Evolutionary conservation across 2,329 filamentous ascomycete species (phyloP).

Genomic region (Berkeleyomyces rouxiae): DNA sequence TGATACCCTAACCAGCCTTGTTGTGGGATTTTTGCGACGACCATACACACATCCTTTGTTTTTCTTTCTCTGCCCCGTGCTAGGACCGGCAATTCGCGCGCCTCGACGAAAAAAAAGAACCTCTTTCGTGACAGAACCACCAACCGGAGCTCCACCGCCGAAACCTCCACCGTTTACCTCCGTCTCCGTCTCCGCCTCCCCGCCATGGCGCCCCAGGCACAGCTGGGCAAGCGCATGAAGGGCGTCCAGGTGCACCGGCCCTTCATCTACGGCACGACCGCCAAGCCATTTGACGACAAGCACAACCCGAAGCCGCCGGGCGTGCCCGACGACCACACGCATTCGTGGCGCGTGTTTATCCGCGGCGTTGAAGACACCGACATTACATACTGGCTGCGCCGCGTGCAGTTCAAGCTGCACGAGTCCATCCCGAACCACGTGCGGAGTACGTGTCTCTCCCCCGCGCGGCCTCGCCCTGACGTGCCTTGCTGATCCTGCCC

Average conservation of each 20-base stretch:
- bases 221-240: slow-evolving; percentile 46
- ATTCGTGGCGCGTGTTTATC: slow-evolving; percentile 92
- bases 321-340: slow-evolving; percentile 80
- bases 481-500: neutral
- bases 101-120: neutral
- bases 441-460: slow-evolving; percentile 39
- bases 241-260: slow-evolving; percentile 46
- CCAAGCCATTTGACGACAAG: slow-evolving; percentile 58
- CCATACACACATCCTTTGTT: too few species aligned
- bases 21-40: too few species aligned
- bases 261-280: slow-evolving; percentile 65
- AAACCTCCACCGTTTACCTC: neutral
- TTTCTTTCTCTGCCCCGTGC: too few species aligned
- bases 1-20: too few species aligned
- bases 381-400: slow-evolving; percentile 87
- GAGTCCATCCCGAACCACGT: slow-evolving; percentile 89
- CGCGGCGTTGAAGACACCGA: slow-evolving; percentile 78
- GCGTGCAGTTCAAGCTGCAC: slow-evolving; percentile 96
- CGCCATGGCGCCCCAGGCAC: slow-evolving; percentile 41
- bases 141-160: neutral
- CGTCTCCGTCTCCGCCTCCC: neutral
- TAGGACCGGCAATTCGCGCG: too few species aligned
- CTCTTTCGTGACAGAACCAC: neutral
- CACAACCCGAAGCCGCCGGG: slow-evolving; percentile 61
- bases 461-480: neutral